A percentile compares a stretch with the other conserved stretches of the same genome.
Evolutionary conservation across 805 yeast genomes (phyloP).

Genomic region (Candida saitoana): DNA sequence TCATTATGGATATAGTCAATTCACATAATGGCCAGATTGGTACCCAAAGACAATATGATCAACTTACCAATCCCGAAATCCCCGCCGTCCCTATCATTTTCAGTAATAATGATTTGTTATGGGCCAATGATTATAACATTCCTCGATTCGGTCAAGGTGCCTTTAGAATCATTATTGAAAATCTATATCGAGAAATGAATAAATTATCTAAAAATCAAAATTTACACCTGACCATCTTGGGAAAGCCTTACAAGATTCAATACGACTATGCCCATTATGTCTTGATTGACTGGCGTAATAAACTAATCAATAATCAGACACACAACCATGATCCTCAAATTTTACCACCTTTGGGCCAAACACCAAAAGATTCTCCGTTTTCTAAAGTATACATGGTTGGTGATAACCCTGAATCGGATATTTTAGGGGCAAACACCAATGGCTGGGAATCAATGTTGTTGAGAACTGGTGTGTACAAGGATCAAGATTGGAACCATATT

Average conservation of each 20-base stretch:
- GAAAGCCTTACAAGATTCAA: slow-evolving; percentile 77
- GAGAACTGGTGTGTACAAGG: slow-evolving; percentile 81
- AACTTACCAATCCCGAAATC: slow-evolving; percentile 14
- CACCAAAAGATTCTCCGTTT: slow-evolving; percentile 35
- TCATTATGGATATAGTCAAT: slow-evolving; percentile 65
- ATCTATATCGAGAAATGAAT: slow-evolving; percentile 53
- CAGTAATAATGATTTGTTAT: slow-evolving; percentile 77
- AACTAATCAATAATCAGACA: slow-evolving; percentile 20
- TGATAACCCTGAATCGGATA: slow-evolving; percentile 92
- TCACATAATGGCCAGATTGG: slow-evolving; percentile 63
- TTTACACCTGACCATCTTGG: slow-evolving; percentile 58
- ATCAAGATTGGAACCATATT: slow-evolving; percentile 43
- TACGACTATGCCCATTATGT: slow-evolving; percentile 81
- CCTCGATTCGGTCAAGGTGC: slow-evolving; percentile 94
- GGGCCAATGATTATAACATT: slow-evolving; percentile 78
- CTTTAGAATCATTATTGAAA: slow-evolving; percentile 59
- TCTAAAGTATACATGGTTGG: slow-evolving; percentile 88
- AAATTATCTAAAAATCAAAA: slow-evolving; percentile 29
- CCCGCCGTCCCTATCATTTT: slow-evolving; percentile 72
- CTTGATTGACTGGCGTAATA: slow-evolving; percentile 51
- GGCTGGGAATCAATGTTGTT: slow-evolving; percentile 90
- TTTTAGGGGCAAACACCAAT: slow-evolving; percentile 77
- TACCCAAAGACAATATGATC: slow-evolving; percentile 41
- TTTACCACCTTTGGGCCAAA: slow-evolving; percentile 44
- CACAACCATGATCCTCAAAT: slow-evolving; percentile 16